Base-by-base conservation (phyloP, 768 basidiomycete genomes). In the Lactifluus piperatus region DNA sequence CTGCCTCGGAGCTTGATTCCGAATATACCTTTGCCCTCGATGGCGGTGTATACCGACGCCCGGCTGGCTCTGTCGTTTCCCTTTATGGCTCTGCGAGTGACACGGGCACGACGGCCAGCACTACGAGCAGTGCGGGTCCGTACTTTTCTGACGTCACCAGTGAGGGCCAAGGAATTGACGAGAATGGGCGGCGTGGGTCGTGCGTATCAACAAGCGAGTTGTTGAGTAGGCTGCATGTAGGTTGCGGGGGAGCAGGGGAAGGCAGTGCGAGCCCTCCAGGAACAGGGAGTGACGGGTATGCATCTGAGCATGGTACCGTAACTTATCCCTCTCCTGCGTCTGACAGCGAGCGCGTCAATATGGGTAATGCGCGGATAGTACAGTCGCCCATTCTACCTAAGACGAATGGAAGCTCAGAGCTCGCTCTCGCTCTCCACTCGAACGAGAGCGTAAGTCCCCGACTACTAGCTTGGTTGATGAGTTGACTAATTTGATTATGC, bases 241-340 rank as follows among this genome's bases (percentile, higher is more conserved):
- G 51, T 22, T 46, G 51, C 13, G 62, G 51, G 1, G 30, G 22
- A 16, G 30, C 36, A 3, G 56, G 63, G 18, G 62, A 58, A 4
- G 51, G 55, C n/a, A 48, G 44, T 18, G 26, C 36, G 22, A 56
- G 54, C 14, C 46, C 44, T 10, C 6, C 44, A 20, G 50, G 54
- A 30, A 29, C 50, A 6, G 60, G 51, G 13, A 65, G 64, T 43
- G 58, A 64, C 30, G 54, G 51, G 14, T 59, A 62, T 50, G 37
- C 47, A 11, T 63, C 63, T 24, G 58, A 64, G 27, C 57, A 54
- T 47, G 57, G 54, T 2, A 64, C 62, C 2, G 57, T 63, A 7
- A 59, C 64, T 2, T 64, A 63, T 26, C 58, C 64, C 3, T 63
- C 64, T 16, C 62, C 62, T n/a, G 29, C 56, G 18, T 63, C 62